Base-by-base conservation (phyloP, 2,329 filamentous ascomycete species). In the Monosporascus ibericus region DNA sequence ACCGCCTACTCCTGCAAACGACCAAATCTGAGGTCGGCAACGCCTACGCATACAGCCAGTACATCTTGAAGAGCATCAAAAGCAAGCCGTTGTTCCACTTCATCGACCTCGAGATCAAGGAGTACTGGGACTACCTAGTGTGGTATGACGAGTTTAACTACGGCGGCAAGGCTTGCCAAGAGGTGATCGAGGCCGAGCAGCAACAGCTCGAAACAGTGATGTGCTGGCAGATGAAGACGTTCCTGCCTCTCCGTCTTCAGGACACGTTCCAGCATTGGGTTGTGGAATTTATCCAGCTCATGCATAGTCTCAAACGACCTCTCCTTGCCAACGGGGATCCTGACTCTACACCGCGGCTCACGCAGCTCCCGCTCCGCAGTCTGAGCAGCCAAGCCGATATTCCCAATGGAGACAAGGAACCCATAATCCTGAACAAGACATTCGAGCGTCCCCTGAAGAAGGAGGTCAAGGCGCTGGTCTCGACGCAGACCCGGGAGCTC, bases 131-230 rank as follows among this genome's bases (percentile, higher is more conserved):
- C 69, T 97, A 96, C 64, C 83, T 99, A 0, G 85, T 96, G 4
- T 99, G 94, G 94, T 97, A 97, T 61, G 94, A 99, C 62, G 90
- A 96, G 70, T 96, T 92, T 77, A 99, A 99, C 75, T 97, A 97
- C 64, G 95, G 94, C 51, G 94, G 94, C 55, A 95, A 95, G 65
- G 94, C 89, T 4, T 96, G 90, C 60, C 83, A 86, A 48, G 83
- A 94, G 63, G 88, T 96, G 3, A 78, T 87, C 7, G 90, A 92
- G 61, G 71, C 72, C 5, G 76, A 81, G 5, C 84, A 87, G 44
- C 91, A 96, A 66, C 79, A 82, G 3, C 79, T 97, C 15, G 88
- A 96, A 62, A 94, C 88, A 11, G 84, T 99, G 63, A 97, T 99
- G 92, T 89, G 96, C 70, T 99, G 95, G 95, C 94, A 99, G 69